A percentile compares a stretch with the other conserved stretches of the same genome.
Evolutionary conservation across 2,329 filamentous ascomycete species (phyloP).

Genomic region (Nothophaeocryptopus gaeumannii): DNA sequence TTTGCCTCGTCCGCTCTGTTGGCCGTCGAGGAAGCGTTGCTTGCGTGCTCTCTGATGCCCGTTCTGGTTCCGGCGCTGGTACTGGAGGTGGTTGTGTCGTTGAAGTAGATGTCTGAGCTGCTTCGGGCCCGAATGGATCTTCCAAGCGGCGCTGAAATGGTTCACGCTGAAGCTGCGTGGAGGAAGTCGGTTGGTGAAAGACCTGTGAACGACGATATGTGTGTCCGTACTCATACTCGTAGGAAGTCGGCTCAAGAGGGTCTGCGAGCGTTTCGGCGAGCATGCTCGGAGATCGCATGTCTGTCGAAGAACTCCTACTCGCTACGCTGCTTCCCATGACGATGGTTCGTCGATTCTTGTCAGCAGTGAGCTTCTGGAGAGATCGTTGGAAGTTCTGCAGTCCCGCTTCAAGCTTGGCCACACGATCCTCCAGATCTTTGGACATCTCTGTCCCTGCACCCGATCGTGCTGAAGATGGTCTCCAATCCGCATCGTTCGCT

Average conservation of each 20-base stretch:
- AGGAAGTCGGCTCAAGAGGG: constrained; percentile 18
- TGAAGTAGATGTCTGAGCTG: not conserved
- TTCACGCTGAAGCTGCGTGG: constrained; percentile 12
- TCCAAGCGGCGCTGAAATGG: not conserved
- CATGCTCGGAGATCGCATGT: constrained; percentile 34
- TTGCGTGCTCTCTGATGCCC: constrained; percentile 1
- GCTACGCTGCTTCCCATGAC: constrained; percentile 25
- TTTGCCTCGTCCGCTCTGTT: not conserved
- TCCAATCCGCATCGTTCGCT: constrained; percentile 10
- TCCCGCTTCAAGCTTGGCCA: constrained; percentile 35
- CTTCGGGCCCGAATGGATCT: constrained; percentile 12
- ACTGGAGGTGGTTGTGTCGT: not conserved
- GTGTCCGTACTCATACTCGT: constrained; percentile 25
- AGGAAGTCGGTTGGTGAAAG: constrained; percentile 17
- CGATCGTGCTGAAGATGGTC: constrained; percentile 9
- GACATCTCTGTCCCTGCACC: constrained; percentile 20
- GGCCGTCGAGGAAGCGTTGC: constrained; percentile 2
- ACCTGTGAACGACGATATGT: constrained; percentile 12
- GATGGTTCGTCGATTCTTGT: constrained; percentile 33
- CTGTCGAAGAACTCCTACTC: constrained; percentile 17
- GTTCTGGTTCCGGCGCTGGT: constrained; percentile 1
- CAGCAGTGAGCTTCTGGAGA: constrained; percentile 32
- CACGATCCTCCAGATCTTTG: constrained; percentile 35
- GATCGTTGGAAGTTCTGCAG: constrained; percentile 35
- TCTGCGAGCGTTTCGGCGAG: constrained; percentile 32